Evolutionary conservation across 2,329 filamentous ascomycete genomes (phyloP).

Genomic region (Colletotrichum musae): DNA sequence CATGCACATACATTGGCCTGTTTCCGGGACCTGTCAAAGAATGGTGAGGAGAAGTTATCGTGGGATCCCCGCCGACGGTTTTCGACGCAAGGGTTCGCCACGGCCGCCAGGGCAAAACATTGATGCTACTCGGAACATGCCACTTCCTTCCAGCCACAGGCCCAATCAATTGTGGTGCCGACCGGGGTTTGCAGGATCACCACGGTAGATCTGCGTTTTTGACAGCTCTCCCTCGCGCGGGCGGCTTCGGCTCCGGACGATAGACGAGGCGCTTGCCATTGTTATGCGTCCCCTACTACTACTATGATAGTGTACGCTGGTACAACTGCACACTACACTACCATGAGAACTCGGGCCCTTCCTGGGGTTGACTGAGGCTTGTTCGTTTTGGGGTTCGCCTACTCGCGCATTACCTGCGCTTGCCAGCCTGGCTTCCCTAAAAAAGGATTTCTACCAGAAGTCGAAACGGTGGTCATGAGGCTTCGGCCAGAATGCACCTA

Average conservation of each 20-base stretch:
- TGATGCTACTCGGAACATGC: slow-evolving; percentile 41
- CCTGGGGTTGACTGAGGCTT: slow-evolving; percentile 40
- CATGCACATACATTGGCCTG: slow-evolving; percentile 35
- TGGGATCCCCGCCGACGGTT: slow-evolving; percentile 21
- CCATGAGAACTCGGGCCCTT: slow-evolving; percentile 25
- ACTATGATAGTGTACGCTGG: too few species aligned
- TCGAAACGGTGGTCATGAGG: slow-evolving; percentile 37
- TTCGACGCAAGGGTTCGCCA: slow-evolving; percentile 36
- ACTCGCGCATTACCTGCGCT: slow-evolving; percentile 1
- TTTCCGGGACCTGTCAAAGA: slow-evolving; percentile 41
- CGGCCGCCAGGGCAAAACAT: slow-evolving; percentile 40
- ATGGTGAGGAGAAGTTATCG: slow-evolving; percentile 24
- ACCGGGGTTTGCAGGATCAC: slow-evolving; percentile 35
- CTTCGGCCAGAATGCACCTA: slow-evolving; percentile 18
- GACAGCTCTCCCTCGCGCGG: slow-evolving; percentile 39
- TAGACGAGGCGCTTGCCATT: slow-evolving; percentile 13
- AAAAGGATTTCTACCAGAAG: slow-evolving; percentile 35
- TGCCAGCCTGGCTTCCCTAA: slow-evolving; percentile 23
- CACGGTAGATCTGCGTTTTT: slow-evolving; percentile 41
- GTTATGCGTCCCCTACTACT: slow-evolving; percentile 21
- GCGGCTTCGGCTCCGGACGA: slow-evolving; percentile 36
- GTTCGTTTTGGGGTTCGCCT: slow-evolving; percentile 17
- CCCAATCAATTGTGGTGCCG: slow-evolving; percentile 34
- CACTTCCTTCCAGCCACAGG: slow-evolving; percentile 39
- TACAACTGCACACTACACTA: too few species aligned